Evolutionary conservation across 345 rosid genomes (phyloP), one percentile per base, ranked within the genome.

Genomic region (Hibiscus mutabilis): DNA sequence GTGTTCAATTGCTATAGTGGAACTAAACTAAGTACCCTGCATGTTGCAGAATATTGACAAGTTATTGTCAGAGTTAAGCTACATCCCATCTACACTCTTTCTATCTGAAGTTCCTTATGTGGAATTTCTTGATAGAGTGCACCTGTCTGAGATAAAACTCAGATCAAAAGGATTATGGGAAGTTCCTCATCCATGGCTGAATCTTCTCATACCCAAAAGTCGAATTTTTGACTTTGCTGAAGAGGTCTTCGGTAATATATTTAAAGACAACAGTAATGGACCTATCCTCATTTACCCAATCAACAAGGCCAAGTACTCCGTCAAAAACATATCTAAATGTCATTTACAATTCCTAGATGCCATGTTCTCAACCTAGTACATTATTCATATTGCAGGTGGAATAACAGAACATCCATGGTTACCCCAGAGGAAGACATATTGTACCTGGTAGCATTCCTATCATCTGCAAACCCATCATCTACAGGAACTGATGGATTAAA

Each of bases 121-220:
- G 2, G 88, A 90, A 58, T 96, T 96, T 78, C 85, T 96, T n/a
- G 89, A 96, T 59, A 85, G 99, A 37, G 98, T 96, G 72, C 97
- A 96, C 46, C 51, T 74, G 9, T 82, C 89, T 0, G 96, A 86
- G 83, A 74, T 78, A 59, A 89, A 87, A 75, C 94, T 96, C 62
- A 80, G 86, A 74, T 85, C 78, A 75, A 82, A 90, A 63, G 98
- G 93, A 42, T 71, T 91, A 73, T 87, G 99, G 99, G 99, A 96
- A 13, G 86, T 92, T 78, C 94, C 94, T 66, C 98, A 96, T 82
- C 99, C 99, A 61, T 96, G 99, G 99, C 69, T 96, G 53, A 92
- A 91, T 79, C 94, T 96, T 75, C 76, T 96, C 31, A 67, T 96
- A 51, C 97, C 99, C 3, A 86, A 76, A 76, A 87, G 87, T 84